Percentiles rank a stretch among this genome's conserved stretches.
Conservation (phyloP, 768 basidiomycete genomes). For the Tylopilus subfusipes region DNA sequence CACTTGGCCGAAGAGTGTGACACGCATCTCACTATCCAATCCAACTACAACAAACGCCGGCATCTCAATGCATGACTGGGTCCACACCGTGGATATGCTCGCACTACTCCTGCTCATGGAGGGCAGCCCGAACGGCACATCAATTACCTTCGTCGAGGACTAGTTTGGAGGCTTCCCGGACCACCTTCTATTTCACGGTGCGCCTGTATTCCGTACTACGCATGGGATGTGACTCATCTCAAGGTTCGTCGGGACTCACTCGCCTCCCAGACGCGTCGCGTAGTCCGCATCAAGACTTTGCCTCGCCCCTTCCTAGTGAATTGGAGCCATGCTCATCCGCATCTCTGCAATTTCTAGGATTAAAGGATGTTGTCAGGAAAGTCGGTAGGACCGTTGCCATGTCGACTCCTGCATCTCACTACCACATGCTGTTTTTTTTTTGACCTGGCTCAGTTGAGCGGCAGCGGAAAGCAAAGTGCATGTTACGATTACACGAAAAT, state of each 20-base stretch:
- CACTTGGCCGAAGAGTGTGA: no score
- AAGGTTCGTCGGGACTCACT: no score
- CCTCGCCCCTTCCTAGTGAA: background rate
- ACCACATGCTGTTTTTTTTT: background rate
- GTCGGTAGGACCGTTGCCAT: background rate
- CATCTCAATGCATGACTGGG: background rate
- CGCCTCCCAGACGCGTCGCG: no score
- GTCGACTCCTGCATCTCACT: no score
- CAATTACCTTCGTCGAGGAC: background rate
- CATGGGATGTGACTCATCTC: background rate
- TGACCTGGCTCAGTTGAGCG: background rate
- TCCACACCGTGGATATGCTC: background rate
- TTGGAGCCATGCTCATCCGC: background rate
- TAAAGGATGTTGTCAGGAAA: no score
- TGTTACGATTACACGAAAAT: background rate
- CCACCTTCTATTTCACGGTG: background rate
- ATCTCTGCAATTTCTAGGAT: no score
- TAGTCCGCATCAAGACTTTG: no score
- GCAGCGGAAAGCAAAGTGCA: background rate
- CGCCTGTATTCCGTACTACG: background rate
- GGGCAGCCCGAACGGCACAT: no score
- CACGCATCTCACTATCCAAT: background rate
- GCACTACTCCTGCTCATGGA: background rate
- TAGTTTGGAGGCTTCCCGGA: background rate
- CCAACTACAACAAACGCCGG: conserved; percentile 31